phyloP scores from a whole-genome alignment of 1,284 basidiomycete species.

The Fomitopsis palustris region DNA sequence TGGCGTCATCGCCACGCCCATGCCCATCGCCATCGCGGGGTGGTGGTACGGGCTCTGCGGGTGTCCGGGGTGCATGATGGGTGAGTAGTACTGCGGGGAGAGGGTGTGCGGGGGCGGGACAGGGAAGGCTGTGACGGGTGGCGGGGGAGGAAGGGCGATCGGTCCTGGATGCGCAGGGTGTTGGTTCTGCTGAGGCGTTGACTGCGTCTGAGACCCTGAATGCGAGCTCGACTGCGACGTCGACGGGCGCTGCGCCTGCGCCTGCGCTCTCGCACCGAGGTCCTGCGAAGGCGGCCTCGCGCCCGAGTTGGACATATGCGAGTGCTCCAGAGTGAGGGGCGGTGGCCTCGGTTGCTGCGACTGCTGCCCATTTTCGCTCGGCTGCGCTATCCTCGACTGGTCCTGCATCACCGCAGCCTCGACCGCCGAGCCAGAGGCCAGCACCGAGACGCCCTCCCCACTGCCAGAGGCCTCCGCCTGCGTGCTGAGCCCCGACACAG shows the following conservation, averaged over 20 bases:
- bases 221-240: slow-evolving; percentile 8
- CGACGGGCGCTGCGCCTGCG: slow-evolving; percentile 2
- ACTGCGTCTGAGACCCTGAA: not conserved
- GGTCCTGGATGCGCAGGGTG: slow-evolving; percentile 67
- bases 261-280: not conserved
- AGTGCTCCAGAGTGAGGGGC: not conserved
- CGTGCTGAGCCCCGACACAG: slow-evolving; percentile 4
- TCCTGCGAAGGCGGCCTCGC: not conserved
- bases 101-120: slow-evolving; percentile 31
- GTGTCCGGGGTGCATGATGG: slow-evolving; percentile 23
- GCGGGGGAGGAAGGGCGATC: slow-evolving; percentile 63
- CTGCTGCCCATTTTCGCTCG: not conserved
- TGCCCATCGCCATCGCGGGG: slow-evolving; percentile 24
- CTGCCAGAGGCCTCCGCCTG: not conserved
- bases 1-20: slow-evolving; percentile 47
- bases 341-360: not conserved
- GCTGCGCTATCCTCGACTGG: slow-evolving; percentile 1
- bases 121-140: slow-evolving; percentile 39
- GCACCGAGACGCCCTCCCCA: not conserved
- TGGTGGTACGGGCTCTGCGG: slow-evolving; percentile 33
- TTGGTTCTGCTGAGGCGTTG: slow-evolving; percentile 31
- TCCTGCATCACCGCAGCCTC: slow-evolving; percentile 3
- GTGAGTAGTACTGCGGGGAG: slow-evolving; percentile 28
- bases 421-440: not conserved
- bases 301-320: not conserved